Percentiles rank a stretch among this genome's conserved stretches.
Evolutionary conservation across 1,284 basidiomycete species (phyloP).

Genomic region (Testicularia cyperi): DNA sequence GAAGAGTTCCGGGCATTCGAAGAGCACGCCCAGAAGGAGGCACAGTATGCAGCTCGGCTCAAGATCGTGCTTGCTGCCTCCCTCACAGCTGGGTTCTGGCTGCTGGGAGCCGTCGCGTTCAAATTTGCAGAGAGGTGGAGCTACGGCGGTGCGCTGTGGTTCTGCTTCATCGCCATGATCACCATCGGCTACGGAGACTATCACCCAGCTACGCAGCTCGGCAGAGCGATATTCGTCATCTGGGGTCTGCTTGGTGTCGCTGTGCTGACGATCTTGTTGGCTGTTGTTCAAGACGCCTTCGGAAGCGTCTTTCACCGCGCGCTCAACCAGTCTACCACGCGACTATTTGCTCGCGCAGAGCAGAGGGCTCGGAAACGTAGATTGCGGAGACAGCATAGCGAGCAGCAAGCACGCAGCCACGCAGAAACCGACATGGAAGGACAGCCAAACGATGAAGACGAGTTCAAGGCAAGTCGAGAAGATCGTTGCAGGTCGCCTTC

Average conservation of each 20-base stretch:
- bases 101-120: conserved; percentile 67
- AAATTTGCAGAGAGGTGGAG: conserved; percentile 65
- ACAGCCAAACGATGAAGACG: neutral
- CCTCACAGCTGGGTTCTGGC: conserved; percentile 64
- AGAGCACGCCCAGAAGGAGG: conserved; percentile 14
- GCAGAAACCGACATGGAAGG: neutral
- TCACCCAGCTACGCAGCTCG: conserved; percentile 61
- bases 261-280: conserved; percentile 43
- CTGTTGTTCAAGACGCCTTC: conserved; percentile 64
- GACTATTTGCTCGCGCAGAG: conserved; percentile 22
- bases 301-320: conserved; percentile 26
- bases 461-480: no score
- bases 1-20: conserved; percentile 20
- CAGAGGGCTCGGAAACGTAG: conserved; percentile 9
- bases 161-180: conserved; percentile 66
- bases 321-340: conserved; percentile 12
- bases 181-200: conserved; percentile 52
- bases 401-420: neutral
- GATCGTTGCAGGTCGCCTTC: no score
- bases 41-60: conserved; percentile 8
- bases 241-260: conserved; percentile 68
- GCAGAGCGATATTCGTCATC: conserved; percentile 74
- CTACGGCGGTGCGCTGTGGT: conserved; percentile 66
- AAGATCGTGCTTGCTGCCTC: conserved; percentile 16
- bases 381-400: conserved; percentile 1